Evolutionary conservation across 495 filamentous ascomycete species (phyloP).

Genomic region (Thozetella sp.): DNA sequence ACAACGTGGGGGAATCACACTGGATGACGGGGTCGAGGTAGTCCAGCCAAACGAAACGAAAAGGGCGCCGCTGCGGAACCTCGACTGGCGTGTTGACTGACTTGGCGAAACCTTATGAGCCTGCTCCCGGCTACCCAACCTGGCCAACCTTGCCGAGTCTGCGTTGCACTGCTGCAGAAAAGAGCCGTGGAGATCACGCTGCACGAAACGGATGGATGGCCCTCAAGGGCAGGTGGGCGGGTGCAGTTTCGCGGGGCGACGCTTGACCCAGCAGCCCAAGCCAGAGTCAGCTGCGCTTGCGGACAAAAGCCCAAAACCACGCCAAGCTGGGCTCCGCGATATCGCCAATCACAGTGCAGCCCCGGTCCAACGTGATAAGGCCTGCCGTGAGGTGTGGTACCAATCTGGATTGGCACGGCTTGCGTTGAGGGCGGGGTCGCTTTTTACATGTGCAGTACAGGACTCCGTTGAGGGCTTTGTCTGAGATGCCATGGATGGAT

Average conservation of each 20-base stretch:
- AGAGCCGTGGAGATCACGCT: neutral
- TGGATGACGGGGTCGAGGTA: conserved; percentile 22
- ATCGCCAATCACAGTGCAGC: conserved; percentile 11
- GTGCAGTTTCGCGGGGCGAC: neutral
- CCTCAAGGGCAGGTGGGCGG: neutral
- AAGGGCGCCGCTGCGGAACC: neutral
- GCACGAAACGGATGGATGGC: neutral
- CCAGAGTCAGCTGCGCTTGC: neutral
- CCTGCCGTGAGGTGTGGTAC: conserved; percentile 1
- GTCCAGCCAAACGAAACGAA: neutral
- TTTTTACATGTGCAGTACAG: neutral
- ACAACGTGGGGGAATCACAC: conserved; percentile 36
- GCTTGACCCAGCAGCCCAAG: neutral
- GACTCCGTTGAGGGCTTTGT: neutral
- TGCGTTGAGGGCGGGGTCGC: neutral
- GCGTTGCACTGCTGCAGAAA: neutral
- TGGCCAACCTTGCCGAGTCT: neutral
- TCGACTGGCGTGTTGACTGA: neutral
- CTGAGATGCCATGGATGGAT: too few species aligned
- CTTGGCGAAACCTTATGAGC: conserved; percentile 1
- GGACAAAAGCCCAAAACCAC: neutral
- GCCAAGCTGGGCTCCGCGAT: neutral
- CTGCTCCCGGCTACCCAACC: neutral
- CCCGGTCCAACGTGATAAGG: conserved; percentile 10
- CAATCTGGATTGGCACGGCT: conserved; percentile 1